Conservation (phyloP, 495 filamentous ascomycete species). For the Halenospora varia region DNA sequence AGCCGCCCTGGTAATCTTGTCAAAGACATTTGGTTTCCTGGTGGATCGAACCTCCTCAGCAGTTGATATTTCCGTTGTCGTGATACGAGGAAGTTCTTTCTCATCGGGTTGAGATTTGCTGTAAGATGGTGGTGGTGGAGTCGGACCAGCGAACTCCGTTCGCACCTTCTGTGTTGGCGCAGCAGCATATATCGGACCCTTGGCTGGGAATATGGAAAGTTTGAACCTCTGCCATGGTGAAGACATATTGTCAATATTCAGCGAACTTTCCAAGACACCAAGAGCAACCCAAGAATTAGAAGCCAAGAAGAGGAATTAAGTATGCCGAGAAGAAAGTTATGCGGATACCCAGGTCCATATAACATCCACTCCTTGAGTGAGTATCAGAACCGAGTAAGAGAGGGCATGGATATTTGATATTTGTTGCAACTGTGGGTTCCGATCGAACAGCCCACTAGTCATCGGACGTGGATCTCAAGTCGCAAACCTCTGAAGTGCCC, state of each 20-base stretch:
- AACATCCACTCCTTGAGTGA: background rate
- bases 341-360: background rate
- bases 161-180: conserved; percentile 13
- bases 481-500: background rate
- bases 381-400: background rate
- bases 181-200: conserved; percentile 6
- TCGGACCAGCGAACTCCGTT: background rate
- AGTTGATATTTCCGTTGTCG: conserved; percentile 74
- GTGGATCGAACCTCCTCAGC: conserved; percentile 37
- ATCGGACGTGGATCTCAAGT: background rate
- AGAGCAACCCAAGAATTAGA: background rate
- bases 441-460: too few relatives aligned
- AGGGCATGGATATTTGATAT: background rate
- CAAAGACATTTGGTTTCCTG: conserved; percentile 8
- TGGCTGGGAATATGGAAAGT: conserved; percentile 4
- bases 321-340: background rate
- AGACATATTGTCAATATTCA: conserved; percentile 6
- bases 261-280: background rate
- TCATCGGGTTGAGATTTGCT: background rate
- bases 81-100: conserved; percentile 47
- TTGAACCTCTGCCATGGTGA: conserved; percentile 3
- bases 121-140: conserved; percentile 1
- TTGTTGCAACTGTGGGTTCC: background rate
- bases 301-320: background rate
- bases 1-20: conserved; percentile 10